These are phyloP conservation scores for Porcisia deanei DNA, from an alignment of 208 protist genomes.

Conservation along the genomic window DNA sequence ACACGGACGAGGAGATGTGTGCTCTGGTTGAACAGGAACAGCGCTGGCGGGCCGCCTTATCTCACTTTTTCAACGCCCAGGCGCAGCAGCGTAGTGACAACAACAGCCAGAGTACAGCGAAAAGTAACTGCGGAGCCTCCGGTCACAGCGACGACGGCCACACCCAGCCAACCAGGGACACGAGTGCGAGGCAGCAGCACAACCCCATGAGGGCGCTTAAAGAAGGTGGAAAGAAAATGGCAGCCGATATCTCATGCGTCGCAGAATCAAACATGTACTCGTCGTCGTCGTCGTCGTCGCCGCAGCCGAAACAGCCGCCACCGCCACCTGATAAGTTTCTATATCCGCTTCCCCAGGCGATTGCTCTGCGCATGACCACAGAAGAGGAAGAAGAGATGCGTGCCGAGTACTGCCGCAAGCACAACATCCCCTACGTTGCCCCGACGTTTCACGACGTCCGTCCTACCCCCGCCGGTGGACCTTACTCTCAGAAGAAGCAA, in stretches of 20 bases:
- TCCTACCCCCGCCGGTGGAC: neutral
- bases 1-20: slow-evolving; percentile 53
- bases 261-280: neutral
- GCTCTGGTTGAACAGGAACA: slow-evolving; percentile 27
- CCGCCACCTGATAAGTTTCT: slow-evolving; percentile 23
- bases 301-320: neutral
- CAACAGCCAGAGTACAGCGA: neutral
- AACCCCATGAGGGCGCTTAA: neutral
- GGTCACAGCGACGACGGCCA: neutral
- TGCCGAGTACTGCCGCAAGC: slow-evolving; percentile 28
- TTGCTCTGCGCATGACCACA: slow-evolving; percentile 36
- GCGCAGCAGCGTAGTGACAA: neutral
- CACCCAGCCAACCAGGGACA: neutral
- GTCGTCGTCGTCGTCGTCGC: neutral
- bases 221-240: neutral
- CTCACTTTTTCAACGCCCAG: neutral
- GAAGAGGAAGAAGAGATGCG: slow-evolving; percentile 39
- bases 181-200: neutral
- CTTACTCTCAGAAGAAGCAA: neutral
- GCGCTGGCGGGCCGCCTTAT: slow-evolving; percentile 33
- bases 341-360: slow-evolving; percentile 35
- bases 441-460: slow-evolving; percentile 19
- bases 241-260: neutral
- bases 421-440: slow-evolving; percentile 27
- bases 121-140: neutral